phyloP scores from a whole-genome alignment of 768 basidiomycete species.

The Floccularia luteovirens region DNA sequence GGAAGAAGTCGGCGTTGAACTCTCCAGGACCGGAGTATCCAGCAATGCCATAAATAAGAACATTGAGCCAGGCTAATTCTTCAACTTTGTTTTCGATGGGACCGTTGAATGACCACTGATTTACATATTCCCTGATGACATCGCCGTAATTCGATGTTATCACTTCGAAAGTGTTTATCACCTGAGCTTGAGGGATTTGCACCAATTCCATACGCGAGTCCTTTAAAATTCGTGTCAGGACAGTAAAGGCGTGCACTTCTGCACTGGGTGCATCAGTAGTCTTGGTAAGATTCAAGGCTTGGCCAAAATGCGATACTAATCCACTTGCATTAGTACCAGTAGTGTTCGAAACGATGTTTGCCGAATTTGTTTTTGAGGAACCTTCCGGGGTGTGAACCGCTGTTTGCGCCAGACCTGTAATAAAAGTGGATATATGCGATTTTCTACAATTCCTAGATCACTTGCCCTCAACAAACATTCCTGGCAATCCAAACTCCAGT shows the following conservation, averaged over 20 bases:
- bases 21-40: constrained; percentile 9
- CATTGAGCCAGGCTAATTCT: constrained; percentile 41
- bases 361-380: not conserved
- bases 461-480: constrained; percentile 46
- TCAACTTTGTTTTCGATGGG: constrained; percentile 39
- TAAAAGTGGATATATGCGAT: constrained; percentile 9
- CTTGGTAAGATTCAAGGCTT: constrained; percentile 2
- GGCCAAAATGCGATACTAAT: not conserved
- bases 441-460: constrained; percentile 7
- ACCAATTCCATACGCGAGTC: constrained; percentile 23
- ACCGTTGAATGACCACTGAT: constrained; percentile 16
- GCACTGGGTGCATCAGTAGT: not conserved
- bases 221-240: constrained; percentile 36
- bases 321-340: not conserved
- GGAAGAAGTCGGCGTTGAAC: constrained; percentile 43
- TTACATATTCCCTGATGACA: constrained; percentile 19
- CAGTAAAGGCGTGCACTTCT: constrained; percentile 30
- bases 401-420: constrained; percentile 16
- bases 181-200: not conserved
- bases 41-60: constrained; percentile 34
- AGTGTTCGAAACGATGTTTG: not conserved
- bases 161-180: constrained; percentile 15
- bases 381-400: constrained; percentile 5
- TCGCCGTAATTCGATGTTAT: constrained; percentile 24
- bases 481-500: constrained; percentile 46